A percentile compares a stretch with the other conserved stretches of the same genome.
These are phyloP conservation scores for Kwoniella europaea DNA, from an alignment of 768 basidiomycete genomes.

Conservation along the genomic window DNA sequence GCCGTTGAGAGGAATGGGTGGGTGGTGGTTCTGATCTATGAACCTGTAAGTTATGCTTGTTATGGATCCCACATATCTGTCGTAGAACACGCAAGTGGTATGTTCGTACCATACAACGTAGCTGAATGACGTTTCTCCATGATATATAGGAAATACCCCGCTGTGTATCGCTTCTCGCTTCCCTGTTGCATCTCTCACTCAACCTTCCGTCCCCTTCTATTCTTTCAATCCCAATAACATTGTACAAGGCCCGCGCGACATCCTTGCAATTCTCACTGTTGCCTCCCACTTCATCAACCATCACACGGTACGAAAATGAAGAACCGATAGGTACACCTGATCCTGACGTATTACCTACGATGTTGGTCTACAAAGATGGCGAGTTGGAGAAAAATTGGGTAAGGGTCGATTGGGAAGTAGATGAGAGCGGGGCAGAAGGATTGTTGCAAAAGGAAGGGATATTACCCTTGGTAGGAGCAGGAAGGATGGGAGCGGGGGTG, in stretches of 20 bases:
- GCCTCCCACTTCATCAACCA: slow-evolving; percentile 22
- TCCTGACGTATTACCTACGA: slow-evolving; percentile 54
- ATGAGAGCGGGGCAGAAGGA: slow-evolving; percentile 48
- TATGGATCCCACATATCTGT: background rate
- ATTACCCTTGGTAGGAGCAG: background rate
- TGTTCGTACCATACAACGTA: background rate
- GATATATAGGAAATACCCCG: slow-evolving; percentile 39
- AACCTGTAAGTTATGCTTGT: slow-evolving; percentile 43
- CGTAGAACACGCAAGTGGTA: background rate
- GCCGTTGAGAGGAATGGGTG: slow-evolving; percentile 54
- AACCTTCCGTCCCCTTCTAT: slow-evolving; percentile 19
- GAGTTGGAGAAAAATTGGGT: slow-evolving; percentile 53
- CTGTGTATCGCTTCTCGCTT: slow-evolving; percentile 41
- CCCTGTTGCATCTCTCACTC: slow-evolving; percentile 42
- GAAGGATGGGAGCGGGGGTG: background rate
- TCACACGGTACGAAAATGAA: slow-evolving; percentile 27
- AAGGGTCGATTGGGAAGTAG: slow-evolving; percentile 53
- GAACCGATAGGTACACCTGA: slow-evolving; percentile 37
- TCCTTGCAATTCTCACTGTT: slow-evolving; percentile 49
- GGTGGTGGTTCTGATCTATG: slow-evolving; percentile 54
- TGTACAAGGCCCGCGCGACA: slow-evolving; percentile 49
- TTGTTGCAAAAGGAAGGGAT: slow-evolving; percentile 43
- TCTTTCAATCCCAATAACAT: slow-evolving; percentile 25
- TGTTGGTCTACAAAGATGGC: slow-evolving; percentile 54
- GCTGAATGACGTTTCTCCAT: background rate